Conservation (phyloP, 2,329 filamentous ascomycete species). For the Fusarium guadeloupense region DNA sequence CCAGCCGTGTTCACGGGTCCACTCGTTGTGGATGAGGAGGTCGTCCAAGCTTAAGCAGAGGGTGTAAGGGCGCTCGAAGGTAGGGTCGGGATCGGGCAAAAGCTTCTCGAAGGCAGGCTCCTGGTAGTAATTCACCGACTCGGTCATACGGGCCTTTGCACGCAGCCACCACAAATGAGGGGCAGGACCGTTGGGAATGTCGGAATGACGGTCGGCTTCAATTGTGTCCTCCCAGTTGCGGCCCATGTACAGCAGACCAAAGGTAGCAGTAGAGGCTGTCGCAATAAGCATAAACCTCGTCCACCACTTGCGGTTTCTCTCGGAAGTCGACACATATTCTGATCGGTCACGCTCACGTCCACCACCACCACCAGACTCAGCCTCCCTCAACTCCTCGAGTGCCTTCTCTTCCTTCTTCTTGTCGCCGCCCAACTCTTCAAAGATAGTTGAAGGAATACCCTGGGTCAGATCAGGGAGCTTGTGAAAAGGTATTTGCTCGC, state of each 20-base stretch:
- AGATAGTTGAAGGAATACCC: constrained; percentile 91
- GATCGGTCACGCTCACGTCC: constrained; percentile 59
- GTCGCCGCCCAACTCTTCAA: constrained; percentile 70
- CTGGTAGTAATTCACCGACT: constrained; percentile 90
- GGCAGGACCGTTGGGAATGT: constrained; percentile 83
- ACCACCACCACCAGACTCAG: constrained; percentile 46
- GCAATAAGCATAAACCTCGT: constrained; percentile 78
- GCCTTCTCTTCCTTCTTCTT: constrained; percentile 48
- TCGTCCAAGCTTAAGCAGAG: constrained; percentile 93
- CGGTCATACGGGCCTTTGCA: constrained; percentile 75
- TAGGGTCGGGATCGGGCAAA: constrained; percentile 81
- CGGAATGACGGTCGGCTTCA: constrained; percentile 73
- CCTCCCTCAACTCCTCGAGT: constrained; percentile 51
- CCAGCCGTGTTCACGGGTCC: constrained; percentile 94
- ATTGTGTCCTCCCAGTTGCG: constrained; percentile 88
- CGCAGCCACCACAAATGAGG: constrained; percentile 81
- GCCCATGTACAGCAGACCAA: constrained; percentile 78
- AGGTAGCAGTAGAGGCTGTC: constrained; percentile 64
- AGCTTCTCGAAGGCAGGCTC: constrained; percentile 95
- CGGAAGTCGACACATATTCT: constrained; percentile 89
- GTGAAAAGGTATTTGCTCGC: constrained; percentile 62
- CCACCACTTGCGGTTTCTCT: constrained; percentile 79
- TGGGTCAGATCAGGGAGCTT: constrained; percentile 91
- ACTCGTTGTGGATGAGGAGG: constrained; percentile 92
- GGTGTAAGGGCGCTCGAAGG: constrained; percentile 87